These are phyloP conservation scores for Cryphonectria carpinicola DNA, from an alignment of 2,329 filamentous ascomycete species.

Conservation along the genomic window DNA sequence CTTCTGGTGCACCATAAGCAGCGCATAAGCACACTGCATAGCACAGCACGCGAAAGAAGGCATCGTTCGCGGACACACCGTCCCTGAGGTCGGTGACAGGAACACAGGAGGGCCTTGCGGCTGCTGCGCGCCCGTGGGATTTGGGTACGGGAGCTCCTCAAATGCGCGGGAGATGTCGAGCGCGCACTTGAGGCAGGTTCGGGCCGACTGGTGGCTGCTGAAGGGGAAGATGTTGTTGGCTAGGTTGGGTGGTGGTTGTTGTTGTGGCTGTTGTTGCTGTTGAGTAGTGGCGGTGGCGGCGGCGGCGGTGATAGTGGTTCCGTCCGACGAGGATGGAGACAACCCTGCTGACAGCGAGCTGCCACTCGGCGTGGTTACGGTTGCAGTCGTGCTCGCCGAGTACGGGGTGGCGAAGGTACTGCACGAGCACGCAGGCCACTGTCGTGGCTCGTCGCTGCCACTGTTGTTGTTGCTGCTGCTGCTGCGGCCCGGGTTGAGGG, in stretches of 20 bases:
- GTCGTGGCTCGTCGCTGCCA: constrained; percentile 36
- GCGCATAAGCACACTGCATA: constrained; percentile 50
- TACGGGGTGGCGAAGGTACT: constrained; percentile 37
- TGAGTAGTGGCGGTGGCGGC: not conserved
- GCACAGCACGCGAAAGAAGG: constrained; percentile 50
- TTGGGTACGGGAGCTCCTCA: constrained; percentile 50
- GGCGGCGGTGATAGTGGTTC: not conserved
- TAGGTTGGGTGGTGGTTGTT: not conserved
- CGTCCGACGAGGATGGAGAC: constrained; percentile 18
- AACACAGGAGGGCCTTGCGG: constrained; percentile 36
- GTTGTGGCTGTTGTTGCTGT: not conserved
- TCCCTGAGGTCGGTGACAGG: constrained; percentile 41
- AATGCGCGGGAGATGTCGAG: constrained; percentile 53
- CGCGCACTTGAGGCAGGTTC: constrained; percentile 53
- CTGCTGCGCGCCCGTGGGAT: constrained; percentile 40
- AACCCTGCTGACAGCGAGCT: constrained; percentile 6
- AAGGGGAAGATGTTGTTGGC: constrained; percentile 43
- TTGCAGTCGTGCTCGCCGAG: constrained; percentile 31
- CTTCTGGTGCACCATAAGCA: constrained; percentile 48
- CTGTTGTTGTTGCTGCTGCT: not conserved
- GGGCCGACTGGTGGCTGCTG: constrained; percentile 50
- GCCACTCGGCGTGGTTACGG: constrained; percentile 9
- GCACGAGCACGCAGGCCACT: constrained; percentile 43
- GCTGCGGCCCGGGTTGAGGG: constrained; percentile 33
- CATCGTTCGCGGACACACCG: constrained; percentile 49